Evolutionary conservation across 2,329 filamentous ascomycete species (phyloP), one percentile per base, ranked within the genome.

Genomic region (Nemania abortiva): DNA sequence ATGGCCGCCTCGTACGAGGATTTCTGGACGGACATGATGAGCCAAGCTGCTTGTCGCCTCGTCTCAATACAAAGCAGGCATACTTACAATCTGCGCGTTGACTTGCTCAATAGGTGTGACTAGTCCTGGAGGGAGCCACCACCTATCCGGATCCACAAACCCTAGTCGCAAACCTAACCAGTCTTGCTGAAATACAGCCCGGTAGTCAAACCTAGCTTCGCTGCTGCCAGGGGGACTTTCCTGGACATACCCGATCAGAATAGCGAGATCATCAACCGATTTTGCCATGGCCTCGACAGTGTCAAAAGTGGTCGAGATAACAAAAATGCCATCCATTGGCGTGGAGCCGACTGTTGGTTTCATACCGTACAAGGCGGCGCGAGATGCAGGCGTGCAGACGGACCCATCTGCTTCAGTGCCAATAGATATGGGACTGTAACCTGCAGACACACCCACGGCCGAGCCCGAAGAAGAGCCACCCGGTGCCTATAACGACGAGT

Each of bases 401-500:
- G 52, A 54, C 13, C 52, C 52, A 27, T 29, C 24, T 34, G 52
- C 15, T 29, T 54, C 52, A 27, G 52, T 54, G 15, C 52, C 52
- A 10, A 54, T 31, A n/a, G 52, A 27, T 29, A 54, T 29, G 6
- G 52, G 52, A 10, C 24, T 34, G 15, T 31, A 54, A 7, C 52
- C 52, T 31, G 52, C 52, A 18, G 52, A 31, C 11, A 54, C 52
- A 9, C 24, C 52, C 24, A 54, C 52, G 24, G 52, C 52, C 2
- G 52, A 34, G 27, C 52, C 52, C 3, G 24, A 29, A n/a, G 52
- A 54, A 18, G 52, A 54, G 52, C 52, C 52, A n/a, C 52, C 24
- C 3, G 52, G 52, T n/a, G 24, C 52, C 52, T 54, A 29, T 27
- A 29, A 29, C 13, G 49, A 11, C 24, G 49, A 29, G 49, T 53